Evolutionary conservation across 306 rosid species (phyloP).

Genomic region (Trifolium dubium): DNA sequence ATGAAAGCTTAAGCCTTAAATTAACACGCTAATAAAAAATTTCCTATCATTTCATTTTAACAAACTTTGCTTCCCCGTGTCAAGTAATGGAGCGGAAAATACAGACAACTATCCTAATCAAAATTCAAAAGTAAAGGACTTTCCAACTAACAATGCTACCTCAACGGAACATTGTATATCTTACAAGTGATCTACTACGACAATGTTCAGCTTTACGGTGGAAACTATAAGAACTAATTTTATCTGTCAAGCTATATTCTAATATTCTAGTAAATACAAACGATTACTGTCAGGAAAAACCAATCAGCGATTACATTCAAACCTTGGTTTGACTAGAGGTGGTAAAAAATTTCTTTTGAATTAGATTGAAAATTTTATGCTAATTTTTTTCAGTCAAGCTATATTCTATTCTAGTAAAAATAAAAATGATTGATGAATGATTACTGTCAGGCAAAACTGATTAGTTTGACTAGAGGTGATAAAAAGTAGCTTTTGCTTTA

Average conservation of each 20-base stretch:
- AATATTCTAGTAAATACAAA: background rate
- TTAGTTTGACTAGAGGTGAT: background rate
- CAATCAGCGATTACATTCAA: background rate
- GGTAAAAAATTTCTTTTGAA: background rate
- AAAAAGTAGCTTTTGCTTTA: background rate
- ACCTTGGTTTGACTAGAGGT: background rate
- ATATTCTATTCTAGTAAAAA: background rate
- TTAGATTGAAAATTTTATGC: background rate
- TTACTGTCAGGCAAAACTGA: background rate
- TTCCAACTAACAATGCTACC: conserved; percentile 16
- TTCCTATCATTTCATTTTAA: background rate
- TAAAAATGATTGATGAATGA: background rate
- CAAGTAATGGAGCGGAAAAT: background rate
- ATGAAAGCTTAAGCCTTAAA: background rate
- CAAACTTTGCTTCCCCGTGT: background rate
- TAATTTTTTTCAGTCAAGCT: too few relatives aligned
- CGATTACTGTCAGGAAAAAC: background rate
- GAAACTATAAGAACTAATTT: background rate
- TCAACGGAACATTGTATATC: conserved; percentile 19
- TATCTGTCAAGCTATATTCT: background rate
- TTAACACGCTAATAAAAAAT: background rate
- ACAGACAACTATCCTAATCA: background rate
- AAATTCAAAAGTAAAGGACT: conserved; percentile 26
- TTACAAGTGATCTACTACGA: conserved; percentile 14
- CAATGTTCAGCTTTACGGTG: background rate